Evolutionary conservation across 768 basidiomycete species (phyloP).

Genomic region (Pleurotus salmoneostramineus): DNA sequence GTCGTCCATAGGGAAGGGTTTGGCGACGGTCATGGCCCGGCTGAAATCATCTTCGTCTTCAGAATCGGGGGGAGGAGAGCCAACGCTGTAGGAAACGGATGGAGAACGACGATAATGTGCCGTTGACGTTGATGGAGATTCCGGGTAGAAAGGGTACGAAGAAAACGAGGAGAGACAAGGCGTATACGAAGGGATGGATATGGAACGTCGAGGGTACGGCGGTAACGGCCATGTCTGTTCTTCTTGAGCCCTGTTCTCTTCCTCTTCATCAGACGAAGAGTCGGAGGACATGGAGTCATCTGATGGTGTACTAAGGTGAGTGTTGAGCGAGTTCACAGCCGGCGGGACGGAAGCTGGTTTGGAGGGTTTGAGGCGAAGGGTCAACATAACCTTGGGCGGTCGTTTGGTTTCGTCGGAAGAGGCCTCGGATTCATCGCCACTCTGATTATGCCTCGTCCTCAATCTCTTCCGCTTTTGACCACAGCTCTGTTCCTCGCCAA

Average conservation of each 20-base stretch:
- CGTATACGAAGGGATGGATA: conserved; percentile 53
- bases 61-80: conserved; percentile 72
- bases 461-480: conserved; percentile 42
- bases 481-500: conserved; percentile 24
- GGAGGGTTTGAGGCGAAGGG: conserved; percentile 56
- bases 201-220: conserved; percentile 54
- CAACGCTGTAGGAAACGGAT: conserved; percentile 50
- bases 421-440: conserved; percentile 29
- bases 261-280: conserved; percentile 29
- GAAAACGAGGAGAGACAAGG: conserved; percentile 33
- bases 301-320: conserved; percentile 37
- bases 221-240: conserved; percentile 49
- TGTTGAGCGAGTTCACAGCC: conserved; percentile 25
- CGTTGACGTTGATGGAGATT: conserved; percentile 17
- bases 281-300: conserved; percentile 37
- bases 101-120: conserved; percentile 49
- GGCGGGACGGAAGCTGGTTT: conserved; percentile 22
- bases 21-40: conserved; percentile 37
- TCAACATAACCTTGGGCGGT: conserved; percentile 69
- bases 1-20: conserved; percentile 26
- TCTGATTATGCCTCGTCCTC: conserved; percentile 16
- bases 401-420: conserved; percentile 34
- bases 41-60: conserved; percentile 57
- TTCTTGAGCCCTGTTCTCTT: conserved; percentile 18
- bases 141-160: conserved; percentile 24